Conservation (phyloP, 768 basidiomycete species). For the Crucibulum laeve region DNA sequence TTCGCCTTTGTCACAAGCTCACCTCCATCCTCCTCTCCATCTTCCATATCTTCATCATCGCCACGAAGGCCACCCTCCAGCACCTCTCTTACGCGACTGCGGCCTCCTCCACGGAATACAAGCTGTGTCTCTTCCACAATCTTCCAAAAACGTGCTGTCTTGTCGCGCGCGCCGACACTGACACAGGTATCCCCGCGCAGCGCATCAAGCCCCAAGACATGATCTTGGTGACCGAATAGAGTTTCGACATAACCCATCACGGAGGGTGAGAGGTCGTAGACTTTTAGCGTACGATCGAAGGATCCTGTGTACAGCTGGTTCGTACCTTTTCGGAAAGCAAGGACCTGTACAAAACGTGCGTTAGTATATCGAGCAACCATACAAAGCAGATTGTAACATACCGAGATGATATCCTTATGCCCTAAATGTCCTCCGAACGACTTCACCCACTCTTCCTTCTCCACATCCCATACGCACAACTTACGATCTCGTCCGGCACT, state of each 20-base stretch:
- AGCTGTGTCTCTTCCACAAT: slow-evolving; percentile 92
- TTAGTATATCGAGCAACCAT: slow-evolving; percentile 4
- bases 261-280: slow-evolving; percentile 67
- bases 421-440: slow-evolving; percentile 79
- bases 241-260: slow-evolving; percentile 95
- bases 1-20: slow-evolving; percentile 21
- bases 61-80: slow-evolving; percentile 71
- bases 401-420: slow-evolving; percentile 39
- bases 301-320: slow-evolving; percentile 73
- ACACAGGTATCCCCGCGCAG: slow-evolving; percentile 82
- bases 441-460: slow-evolving; percentile 71
- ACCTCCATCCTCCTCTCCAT: slow-evolving; percentile 19
- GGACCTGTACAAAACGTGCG: slow-evolving; percentile 35
- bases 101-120: slow-evolving; percentile 94
- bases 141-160: slow-evolving; percentile 94
- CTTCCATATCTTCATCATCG: slow-evolving; percentile 53
- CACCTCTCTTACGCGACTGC: slow-evolving; percentile 73
- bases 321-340: slow-evolving; percentile 76
- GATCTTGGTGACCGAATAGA: slow-evolving; percentile 95
- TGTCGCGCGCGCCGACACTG: slow-evolving; percentile 86
- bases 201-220: slow-evolving; percentile 71
- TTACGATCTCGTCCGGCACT: slow-evolving; percentile 84
- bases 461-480: slow-evolving; percentile 83
- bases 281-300: slow-evolving; percentile 84
- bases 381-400: slow-evolving; percentile 13